Evolutionary conservation across 345 rosid species (phyloP).

Genomic region (Rubroshorea leprosula): DNA sequence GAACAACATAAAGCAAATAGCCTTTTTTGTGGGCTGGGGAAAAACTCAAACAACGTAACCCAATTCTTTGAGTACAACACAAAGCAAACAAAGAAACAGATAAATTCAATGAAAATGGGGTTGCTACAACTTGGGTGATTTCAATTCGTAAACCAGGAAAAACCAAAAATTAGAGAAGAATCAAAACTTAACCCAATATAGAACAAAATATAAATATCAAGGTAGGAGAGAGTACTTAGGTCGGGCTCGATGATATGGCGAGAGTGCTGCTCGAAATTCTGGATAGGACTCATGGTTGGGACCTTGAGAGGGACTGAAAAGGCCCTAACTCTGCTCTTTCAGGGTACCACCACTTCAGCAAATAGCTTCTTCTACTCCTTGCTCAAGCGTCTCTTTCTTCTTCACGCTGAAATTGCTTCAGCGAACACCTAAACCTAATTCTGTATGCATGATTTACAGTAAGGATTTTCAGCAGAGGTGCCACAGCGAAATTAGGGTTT

Average conservation of each 20-base stretch:
- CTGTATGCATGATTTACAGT: not conserved
- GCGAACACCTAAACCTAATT: not conserved
- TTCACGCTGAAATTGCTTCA: not conserved
- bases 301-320: conserved; percentile 11
- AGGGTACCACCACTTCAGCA: not conserved
- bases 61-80: too few relatives aligned
- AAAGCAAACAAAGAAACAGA: too few relatives aligned
- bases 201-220: not conserved
- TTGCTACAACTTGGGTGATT: not conserved
- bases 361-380: not conserved
- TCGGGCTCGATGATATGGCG: conserved; percentile 78
- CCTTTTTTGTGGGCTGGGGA: too few relatives aligned
- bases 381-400: not conserved
- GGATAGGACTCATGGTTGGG: conserved; percentile 79
- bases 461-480: not conserved
- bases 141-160: not conserved
- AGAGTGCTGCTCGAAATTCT: conserved; percentile 94
- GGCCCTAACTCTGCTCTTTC: conserved; percentile 15
- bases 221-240: conserved; percentile 38
- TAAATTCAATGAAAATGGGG: too few relatives aligned
- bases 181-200: not conserved
- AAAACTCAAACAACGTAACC: too few relatives aligned
- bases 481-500: not conserved
- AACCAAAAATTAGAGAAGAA: not conserved
- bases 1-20: too few relatives aligned